Conservation (phyloP, 306 rosid species). For the Fagus sylvatica region DNA sequence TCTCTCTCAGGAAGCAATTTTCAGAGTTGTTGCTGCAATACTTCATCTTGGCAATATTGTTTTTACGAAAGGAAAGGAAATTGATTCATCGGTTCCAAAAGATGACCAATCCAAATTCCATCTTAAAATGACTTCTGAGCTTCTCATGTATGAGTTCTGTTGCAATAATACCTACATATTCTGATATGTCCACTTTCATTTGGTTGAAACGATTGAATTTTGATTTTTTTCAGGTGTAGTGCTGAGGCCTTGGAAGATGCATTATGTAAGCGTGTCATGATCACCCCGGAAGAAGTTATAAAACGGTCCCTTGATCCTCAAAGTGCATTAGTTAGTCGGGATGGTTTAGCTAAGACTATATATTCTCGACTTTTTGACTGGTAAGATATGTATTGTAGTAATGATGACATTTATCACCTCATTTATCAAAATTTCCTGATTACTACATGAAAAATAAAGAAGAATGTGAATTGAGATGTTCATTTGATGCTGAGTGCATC, state of each 20-base stretch:
- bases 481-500: constrained; percentile 31
- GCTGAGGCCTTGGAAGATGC: constrained; percentile 78
- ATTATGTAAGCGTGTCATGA: constrained; percentile 95
- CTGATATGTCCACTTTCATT: constrained; percentile 19
- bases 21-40: constrained; percentile 92
- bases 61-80: constrained; percentile 81
- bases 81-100: constrained; percentile 92
- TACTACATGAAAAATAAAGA: constrained; percentile 1
- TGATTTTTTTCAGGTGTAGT: constrained; percentile 69
- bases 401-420: constrained; percentile 9
- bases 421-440: not conserved
- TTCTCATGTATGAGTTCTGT: constrained; percentile 71
- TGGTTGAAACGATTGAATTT: constrained; percentile 23
- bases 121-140: constrained; percentile 81
- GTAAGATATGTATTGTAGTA: constrained; percentile 42
- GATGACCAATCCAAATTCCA: constrained; percentile 88
- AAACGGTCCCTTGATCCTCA: constrained; percentile 92
- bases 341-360: constrained; percentile 86
- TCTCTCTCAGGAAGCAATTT: constrained; percentile 85
- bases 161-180: constrained; percentile 16
- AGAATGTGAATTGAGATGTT: constrained; percentile 20
- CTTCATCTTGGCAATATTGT: constrained; percentile 88
- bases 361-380: constrained; percentile 95
- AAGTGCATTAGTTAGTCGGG: constrained; percentile 79
- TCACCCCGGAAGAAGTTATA: constrained; percentile 97